A percentile compares a stretch with the other conserved stretches of the same genome.
Evolutionary conservation across 2,329 filamentous ascomycete species (phyloP).

Genomic region (Pestalotiopsis sp.): DNA sequence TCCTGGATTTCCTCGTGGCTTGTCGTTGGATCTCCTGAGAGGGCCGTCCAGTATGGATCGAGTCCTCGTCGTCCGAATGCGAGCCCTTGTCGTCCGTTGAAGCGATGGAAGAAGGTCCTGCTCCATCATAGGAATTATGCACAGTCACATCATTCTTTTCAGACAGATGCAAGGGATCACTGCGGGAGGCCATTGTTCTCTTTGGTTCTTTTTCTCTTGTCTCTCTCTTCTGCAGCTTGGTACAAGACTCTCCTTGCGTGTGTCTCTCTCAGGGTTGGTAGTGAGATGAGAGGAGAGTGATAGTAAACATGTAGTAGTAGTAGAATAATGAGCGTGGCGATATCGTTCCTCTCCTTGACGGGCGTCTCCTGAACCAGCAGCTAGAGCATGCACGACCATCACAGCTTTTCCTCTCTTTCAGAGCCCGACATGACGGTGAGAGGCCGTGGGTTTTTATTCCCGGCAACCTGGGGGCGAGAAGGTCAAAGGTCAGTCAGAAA

Average conservation of each 20-base stretch:
- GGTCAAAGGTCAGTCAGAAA: not conserved
- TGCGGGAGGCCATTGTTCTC: constrained; percentile 1
- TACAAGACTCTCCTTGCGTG: not conserved
- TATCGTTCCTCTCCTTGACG: not conserved
- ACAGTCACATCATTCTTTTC: constrained; percentile 10
- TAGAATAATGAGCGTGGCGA: not conserved
- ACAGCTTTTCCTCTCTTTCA: not conserved
- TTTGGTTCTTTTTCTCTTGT: not conserved
- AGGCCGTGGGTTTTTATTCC: not conserved
- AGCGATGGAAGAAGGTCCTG: not conserved
- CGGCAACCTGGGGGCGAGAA: not conserved
- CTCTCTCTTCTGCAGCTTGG: not conserved
- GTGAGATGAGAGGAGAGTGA: not conserved
- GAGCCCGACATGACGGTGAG: not conserved
- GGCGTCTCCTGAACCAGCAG: not conserved
- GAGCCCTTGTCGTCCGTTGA: not conserved
- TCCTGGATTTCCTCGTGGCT: not conserved
- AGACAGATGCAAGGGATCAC: constrained; percentile 2
- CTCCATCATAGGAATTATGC: not conserved
- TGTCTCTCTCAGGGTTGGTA: not conserved
- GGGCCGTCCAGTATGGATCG: not conserved
- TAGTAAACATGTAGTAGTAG: not conserved
- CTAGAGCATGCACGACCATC: not conserved
- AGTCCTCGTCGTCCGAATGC: not conserved
- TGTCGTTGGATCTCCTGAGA: constrained; percentile 2